A percentile compares a stretch with the other conserved stretches of the same genome.
Conservation (phyloP, 2,329 filamentous ascomycete genomes). For the Trichoderma brevicompactum region DNA sequence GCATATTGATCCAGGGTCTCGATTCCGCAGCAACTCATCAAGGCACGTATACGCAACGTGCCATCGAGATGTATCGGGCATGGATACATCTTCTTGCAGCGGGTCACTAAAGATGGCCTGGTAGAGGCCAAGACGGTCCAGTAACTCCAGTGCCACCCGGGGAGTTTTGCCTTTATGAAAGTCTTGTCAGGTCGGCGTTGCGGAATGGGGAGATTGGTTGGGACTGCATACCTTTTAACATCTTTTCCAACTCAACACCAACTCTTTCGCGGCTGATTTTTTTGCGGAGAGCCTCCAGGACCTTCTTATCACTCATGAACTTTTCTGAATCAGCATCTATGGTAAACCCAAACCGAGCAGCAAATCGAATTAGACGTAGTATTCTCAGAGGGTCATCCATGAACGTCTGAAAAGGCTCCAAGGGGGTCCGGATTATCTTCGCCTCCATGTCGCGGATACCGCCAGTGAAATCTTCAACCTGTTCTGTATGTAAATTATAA, state of each 20-base stretch:
- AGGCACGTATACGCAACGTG: constrained; percentile 66
- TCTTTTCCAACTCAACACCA: constrained; percentile 77
- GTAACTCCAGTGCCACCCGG: constrained; percentile 62
- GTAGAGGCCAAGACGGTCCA: constrained; percentile 71
- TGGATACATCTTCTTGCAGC: constrained; percentile 52
- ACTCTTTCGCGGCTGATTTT: constrained; percentile 95
- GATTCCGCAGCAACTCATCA: constrained; percentile 51
- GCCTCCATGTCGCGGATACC: constrained; percentile 76
- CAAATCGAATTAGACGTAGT: constrained; percentile 85
- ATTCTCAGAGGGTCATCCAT: constrained; percentile 91
- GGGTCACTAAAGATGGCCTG: constrained; percentile 75
- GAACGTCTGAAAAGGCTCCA: constrained; percentile 90
- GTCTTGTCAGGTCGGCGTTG: not conserved
- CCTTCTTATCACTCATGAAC: constrained; percentile 78
- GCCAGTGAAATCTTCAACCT: constrained; percentile 83
- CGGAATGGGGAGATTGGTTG: not conserved
- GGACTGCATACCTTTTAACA: constrained; percentile 25
- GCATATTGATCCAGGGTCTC: constrained; percentile 53
- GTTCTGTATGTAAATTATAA: constrained; percentile 82
- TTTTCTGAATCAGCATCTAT: constrained; percentile 72
- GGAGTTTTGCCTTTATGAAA: constrained; percentile 59
- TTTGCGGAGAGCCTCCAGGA: constrained; percentile 74
- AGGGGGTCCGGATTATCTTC: constrained; percentile 78
- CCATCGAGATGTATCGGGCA: constrained; percentile 66
- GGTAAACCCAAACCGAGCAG: constrained; percentile 77